Evolutionary conservation across 208 protist genomes (phyloP), one percentile per base, ranked within the genome.

Genomic region (Kentomonas sorsogonicus): DNA sequence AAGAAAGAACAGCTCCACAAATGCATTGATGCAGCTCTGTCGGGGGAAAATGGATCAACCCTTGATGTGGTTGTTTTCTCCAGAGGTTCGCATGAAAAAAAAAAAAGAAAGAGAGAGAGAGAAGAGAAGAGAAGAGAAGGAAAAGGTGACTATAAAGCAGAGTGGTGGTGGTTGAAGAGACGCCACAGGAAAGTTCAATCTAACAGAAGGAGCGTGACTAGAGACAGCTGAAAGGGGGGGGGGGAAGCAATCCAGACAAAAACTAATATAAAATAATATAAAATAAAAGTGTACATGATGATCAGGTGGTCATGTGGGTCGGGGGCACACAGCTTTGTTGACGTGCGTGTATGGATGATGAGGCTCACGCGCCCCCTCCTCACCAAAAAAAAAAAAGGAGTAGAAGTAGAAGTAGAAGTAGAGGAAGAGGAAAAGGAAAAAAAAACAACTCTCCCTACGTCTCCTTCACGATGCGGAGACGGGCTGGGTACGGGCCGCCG

Each of bases 361-460:
- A n/a, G n/a, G n/a, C n/a, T n/a, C n/a, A n/a, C n/a, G n/a, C n/a
- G n/a, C n/a, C n/a, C n/a, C n/a, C n/a, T n/a, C n/a, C n/a, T n/a
- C 11, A 41, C 43, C 7, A 34, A 58, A 3, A 16, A 46, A 47
- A 46, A 40, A n/a, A 61, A 34, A 52, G 41, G 16, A 46, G 27
- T 18, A 46, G 20, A 66, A 25, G 18, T 36, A 67, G 10, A 33
- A 16, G 44, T 20, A 54, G 23, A 57, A 57, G 26, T 56, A 52
- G 43, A 67, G 45, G 11, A 26, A 66, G 60, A 22, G 47, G 45
- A 59, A 66, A 41, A 66, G 43, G 36, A 20, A 18, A 16, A 47
- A 47, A 47, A 47, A 20, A 47, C 43, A 16, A 27, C 15, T 40
- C 15, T 40, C 18, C 23, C 26, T 15, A 6, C n/a, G n/a, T n/a